phyloP scores from a whole-genome alignment of 2,329 filamentous ascomycete genomes.

The Trichoderma afroharzianum region DNA sequence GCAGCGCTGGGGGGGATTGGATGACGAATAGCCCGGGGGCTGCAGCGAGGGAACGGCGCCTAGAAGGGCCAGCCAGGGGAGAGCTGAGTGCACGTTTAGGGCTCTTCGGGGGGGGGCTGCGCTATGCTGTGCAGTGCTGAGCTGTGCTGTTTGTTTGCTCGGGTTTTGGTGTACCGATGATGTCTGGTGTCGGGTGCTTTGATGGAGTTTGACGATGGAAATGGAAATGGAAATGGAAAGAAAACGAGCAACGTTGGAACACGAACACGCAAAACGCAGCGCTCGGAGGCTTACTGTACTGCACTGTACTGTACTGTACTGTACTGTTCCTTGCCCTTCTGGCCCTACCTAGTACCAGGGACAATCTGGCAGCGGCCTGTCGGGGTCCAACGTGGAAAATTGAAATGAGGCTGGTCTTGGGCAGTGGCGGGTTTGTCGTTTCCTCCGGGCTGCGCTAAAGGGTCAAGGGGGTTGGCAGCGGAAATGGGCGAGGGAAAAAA shows the following conservation, averaged over 20 bases:
- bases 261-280: neutral
- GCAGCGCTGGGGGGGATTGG: slow-evolving; percentile 9
- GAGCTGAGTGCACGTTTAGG: neutral
- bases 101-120: neutral
- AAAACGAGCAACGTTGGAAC: neutral
- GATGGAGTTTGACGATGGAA: neutral
- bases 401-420: slow-evolving; percentile 14
- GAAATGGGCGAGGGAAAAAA: slow-evolving; percentile 1
- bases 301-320: neutral
- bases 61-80: neutral
- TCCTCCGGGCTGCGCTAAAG: slow-evolving; percentile 7
- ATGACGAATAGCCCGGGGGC: slow-evolving; percentile 13
- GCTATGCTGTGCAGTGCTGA: neutral
- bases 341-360: neutral
- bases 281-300: neutral
- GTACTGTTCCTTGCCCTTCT: neutral
- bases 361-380: neutral
- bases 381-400: slow-evolving; percentile 7
- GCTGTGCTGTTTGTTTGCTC: neutral
- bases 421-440: slow-evolving; percentile 15
- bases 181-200: no score
- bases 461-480: slow-evolving; percentile 11
- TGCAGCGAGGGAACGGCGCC: neutral
- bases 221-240: neutral
- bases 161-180: neutral